Evolutionary conservation across 805 yeast species (phyloP).

Genomic region (Nakazawaea populi): DNA sequence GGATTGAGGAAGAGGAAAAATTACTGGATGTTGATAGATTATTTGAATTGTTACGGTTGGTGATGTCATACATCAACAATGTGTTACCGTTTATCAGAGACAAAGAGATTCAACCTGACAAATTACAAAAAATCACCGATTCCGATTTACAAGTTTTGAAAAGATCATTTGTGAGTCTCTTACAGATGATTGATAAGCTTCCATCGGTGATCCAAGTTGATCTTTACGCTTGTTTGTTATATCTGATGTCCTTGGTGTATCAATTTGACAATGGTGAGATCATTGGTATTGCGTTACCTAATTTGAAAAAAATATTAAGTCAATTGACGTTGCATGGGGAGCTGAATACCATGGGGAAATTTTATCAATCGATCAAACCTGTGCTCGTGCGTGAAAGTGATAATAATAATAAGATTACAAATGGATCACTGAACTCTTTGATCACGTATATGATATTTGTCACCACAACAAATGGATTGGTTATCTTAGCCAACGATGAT

Average conservation of each 20-base stretch:
- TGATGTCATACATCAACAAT: slow-evolving; percentile 55
- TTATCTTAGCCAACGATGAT: slow-evolving; percentile 27
- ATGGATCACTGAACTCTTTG: slow-evolving; percentile 26
- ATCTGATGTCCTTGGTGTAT: slow-evolving; percentile 52
- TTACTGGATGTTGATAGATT: slow-evolving; percentile 65
- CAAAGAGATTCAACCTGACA: slow-evolving; percentile 27
- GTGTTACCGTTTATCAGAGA: slow-evolving; percentile 55
- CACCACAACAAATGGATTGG: slow-evolving; percentile 27
- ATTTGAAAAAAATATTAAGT: slow-evolving; percentile 38
- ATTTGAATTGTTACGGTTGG: slow-evolving; percentile 73
- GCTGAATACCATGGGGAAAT: slow-evolving; percentile 23
- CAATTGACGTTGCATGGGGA: slow-evolving; percentile 24
- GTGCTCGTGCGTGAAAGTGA: slow-evolving; percentile 13
- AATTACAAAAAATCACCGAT: slow-evolving; percentile 17
- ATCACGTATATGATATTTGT: slow-evolving; percentile 39
- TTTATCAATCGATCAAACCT: slow-evolving; percentile 30
- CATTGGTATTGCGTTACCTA: slow-evolving; percentile 46
- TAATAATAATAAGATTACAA: slow-evolving; percentile 1
- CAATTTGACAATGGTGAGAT: slow-evolving; percentile 34
- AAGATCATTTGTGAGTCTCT: slow-evolving; percentile 43
- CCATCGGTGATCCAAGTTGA: slow-evolving; percentile 69
- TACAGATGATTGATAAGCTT: slow-evolving; percentile 58
- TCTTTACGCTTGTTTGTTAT: slow-evolving; percentile 63
- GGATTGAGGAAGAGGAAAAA: slow-evolving; percentile 31
- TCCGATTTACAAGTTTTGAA: slow-evolving; percentile 37